phyloP scores from a whole-genome alignment of 2,329 filamentous ascomycete genomes.

The Waltergamsia citrina region DNA sequence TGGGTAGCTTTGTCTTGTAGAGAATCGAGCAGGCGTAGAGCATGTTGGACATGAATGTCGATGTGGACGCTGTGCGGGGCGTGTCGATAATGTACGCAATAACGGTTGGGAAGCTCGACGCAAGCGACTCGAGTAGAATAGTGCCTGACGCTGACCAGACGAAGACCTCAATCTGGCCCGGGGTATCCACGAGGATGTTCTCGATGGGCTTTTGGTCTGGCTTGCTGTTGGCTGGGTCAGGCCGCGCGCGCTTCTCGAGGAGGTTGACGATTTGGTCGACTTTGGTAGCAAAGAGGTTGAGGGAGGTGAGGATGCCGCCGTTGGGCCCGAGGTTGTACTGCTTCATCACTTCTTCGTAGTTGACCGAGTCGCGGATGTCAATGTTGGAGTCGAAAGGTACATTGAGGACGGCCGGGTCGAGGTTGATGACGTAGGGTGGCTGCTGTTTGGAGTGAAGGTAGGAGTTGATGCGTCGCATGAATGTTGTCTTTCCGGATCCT shows the following conservation, averaged over 20 bases:
- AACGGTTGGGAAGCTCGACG: slow-evolving; percentile 90
- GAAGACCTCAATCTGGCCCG: slow-evolving; percentile 97
- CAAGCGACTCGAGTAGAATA: slow-evolving; percentile 86
- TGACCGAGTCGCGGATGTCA: slow-evolving; percentile 96
- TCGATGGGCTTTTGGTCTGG: slow-evolving; percentile 57
- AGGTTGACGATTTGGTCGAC: slow-evolving; percentile 89
- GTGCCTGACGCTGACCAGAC: slow-evolving; percentile 95
- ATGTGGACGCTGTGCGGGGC: slow-evolving; percentile 82
- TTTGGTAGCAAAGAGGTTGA: slow-evolving; percentile 97
- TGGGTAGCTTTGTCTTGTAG: slow-evolving; percentile 96
- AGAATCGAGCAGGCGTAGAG: slow-evolving; percentile 97
- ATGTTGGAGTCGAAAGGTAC: slow-evolving; percentile 97
- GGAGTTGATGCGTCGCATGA: slow-evolving; percentile 97
- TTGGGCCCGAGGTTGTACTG: slow-evolving; percentile 97
- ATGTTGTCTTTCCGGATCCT: slow-evolving; percentile 98
- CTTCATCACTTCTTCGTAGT: slow-evolving; percentile 99
- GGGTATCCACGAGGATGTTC: slow-evolving; percentile 88
- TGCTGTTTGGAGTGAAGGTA: slow-evolving; percentile 74
- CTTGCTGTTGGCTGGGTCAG: slow-evolving; percentile 46
- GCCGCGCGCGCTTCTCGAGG: slow-evolving; percentile 71
- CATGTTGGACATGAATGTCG: slow-evolving; percentile 99
- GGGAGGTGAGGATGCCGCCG: slow-evolving; percentile 87
- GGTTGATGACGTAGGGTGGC: slow-evolving; percentile 91
- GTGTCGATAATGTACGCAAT: slow-evolving; percentile 98
- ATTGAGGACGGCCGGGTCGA: slow-evolving; percentile 87